These are phyloP conservation scores for Phoma herbarum DNA, from an alignment of 2,329 filamentous ascomycete species.

Conservation along the genomic window DNA sequence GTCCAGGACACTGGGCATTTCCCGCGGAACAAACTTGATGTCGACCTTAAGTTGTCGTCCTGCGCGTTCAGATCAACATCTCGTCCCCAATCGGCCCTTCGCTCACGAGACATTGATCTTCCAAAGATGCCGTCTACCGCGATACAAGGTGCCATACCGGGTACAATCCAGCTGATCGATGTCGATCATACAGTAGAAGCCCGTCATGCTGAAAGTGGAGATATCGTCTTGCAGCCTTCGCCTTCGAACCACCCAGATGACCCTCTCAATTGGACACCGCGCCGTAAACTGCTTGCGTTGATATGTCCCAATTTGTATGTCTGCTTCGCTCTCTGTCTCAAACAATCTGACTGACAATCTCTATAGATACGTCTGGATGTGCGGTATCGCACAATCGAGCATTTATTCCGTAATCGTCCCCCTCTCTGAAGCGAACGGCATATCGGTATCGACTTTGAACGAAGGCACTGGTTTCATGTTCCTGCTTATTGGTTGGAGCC, in stretches of 20 bases:
- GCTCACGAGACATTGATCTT: neutral
- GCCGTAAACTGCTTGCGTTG: slow-evolving; percentile 38
- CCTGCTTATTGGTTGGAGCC: slow-evolving; percentile 61
- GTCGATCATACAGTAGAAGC: slow-evolving; percentile 49
- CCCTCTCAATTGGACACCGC: slow-evolving; percentile 47
- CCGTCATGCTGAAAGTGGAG: slow-evolving; percentile 50
- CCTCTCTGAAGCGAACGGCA: slow-evolving; percentile 58
- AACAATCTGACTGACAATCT: slow-evolving; percentile 40
- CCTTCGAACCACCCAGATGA: slow-evolving; percentile 48
- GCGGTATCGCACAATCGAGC: slow-evolving; percentile 59
- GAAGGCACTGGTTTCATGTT: slow-evolving; percentile 64
- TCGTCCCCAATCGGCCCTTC: slow-evolving; percentile 7
- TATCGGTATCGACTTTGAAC: slow-evolving; percentile 57
- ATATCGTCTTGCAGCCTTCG: slow-evolving; percentile 54
- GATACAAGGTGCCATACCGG: slow-evolving; percentile 51
- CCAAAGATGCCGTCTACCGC: slow-evolving; percentile 4
- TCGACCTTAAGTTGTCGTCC: slow-evolving; percentile 7
- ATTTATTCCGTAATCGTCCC: slow-evolving; percentile 62
- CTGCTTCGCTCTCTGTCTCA: neutral
- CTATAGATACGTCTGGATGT: slow-evolving; percentile 59
- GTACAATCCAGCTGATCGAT: slow-evolving; percentile 57
- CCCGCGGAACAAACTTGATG: slow-evolving; percentile 12
- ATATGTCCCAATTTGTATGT: slow-evolving; percentile 35
- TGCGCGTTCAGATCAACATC: neutral
- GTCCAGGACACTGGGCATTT: slow-evolving; percentile 3